A percentile compares a stretch with the other conserved stretches of the same genome.
Evolutionary conservation across 1,284 basidiomycete species (phyloP).

Genomic region (Cutaneotrichosporon mucoides): DNA sequence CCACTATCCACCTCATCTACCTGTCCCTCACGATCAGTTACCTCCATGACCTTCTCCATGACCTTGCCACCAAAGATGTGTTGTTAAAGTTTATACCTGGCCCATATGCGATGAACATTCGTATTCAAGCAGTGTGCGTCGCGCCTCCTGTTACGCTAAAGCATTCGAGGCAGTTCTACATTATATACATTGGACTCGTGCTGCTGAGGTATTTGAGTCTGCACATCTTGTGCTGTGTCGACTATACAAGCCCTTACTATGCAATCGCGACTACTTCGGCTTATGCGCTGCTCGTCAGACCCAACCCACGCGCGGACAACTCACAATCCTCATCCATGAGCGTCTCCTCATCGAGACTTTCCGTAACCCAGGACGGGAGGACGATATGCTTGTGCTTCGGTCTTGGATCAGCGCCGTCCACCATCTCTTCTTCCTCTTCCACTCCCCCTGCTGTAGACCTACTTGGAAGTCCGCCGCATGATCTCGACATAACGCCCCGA

Average conservation of each 20-base stretch:
- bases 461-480: slow-evolving; percentile 67
- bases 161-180: too few species aligned
- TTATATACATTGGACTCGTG: too few species aligned
- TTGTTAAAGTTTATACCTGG: background rate
- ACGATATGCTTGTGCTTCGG: slow-evolving; percentile 75
- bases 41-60: background rate
- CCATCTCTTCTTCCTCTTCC: background rate
- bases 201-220: too few species aligned
- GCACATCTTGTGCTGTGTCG: too few species aligned
- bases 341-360: slow-evolving; percentile 72
- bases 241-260: too few species aligned
- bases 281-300: slow-evolving; percentile 12
- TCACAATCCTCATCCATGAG: slow-evolving; percentile 65
- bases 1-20: too few species aligned
- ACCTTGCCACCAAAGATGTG: background rate
- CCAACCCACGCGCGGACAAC: background rate
- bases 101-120: background rate
- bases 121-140: too few species aligned
- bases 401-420: slow-evolving; percentile 50
- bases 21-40: too few species aligned
- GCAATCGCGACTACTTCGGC: slow-evolving; percentile 8
- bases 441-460: slow-evolving; percentile 19
- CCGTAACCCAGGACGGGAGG: slow-evolving; percentile 67
- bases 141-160: too few species aligned
- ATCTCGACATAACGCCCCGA: slow-evolving; percentile 60